phyloP scores from a whole-genome alignment of 768 basidiomycete genomes.

The Phanerodontia chrysosporium region DNA sequence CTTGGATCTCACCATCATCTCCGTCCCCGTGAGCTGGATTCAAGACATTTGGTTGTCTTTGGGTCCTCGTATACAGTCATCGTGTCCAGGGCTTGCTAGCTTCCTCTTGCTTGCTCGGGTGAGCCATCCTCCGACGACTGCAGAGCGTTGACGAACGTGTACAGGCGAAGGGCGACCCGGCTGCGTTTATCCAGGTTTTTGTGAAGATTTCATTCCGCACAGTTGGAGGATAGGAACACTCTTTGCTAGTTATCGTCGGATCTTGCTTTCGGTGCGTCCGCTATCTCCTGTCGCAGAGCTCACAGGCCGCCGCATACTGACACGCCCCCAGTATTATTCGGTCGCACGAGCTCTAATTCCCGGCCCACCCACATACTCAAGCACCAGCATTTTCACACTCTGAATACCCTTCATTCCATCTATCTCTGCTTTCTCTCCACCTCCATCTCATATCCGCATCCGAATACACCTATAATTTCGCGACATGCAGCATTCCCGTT shows the following conservation, averaged over 20 bases:
- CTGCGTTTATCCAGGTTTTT: background rate
- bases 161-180: background rate
- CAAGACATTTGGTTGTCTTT: background rate
- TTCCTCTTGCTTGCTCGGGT: background rate
- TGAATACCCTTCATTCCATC: background rate
- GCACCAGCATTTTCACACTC: background rate
- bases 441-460: background rate
- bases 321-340: background rate
- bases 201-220: background rate
- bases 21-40: background rate
- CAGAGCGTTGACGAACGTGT: background rate
- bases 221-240: background rate
- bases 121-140: background rate
- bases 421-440: background rate
- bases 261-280: background rate
- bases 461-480: background rate
- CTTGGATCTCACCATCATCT: background rate
- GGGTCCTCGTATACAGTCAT: background rate
- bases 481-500: background rate
- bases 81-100: background rate
- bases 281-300: background rate
- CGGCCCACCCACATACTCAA: background rate
- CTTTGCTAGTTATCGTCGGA: background rate
- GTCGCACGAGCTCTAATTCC: background rate
- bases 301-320: background rate